Base-by-base conservation (phyloP, 2,329 filamentous ascomycete species). In the Fusarium sacchari region DNA sequence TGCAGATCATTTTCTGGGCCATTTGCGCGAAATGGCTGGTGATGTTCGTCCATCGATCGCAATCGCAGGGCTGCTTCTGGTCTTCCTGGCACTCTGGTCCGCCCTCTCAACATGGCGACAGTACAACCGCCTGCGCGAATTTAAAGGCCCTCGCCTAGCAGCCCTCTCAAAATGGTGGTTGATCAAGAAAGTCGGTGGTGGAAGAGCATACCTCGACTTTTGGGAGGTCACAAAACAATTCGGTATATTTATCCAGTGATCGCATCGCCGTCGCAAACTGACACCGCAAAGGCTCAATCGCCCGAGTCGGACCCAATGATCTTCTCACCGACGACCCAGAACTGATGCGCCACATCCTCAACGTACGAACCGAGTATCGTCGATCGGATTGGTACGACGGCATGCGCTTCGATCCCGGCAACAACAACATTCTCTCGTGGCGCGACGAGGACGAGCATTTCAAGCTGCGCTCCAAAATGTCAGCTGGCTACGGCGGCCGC, bases 401-500 rank as follows among this genome's bases (percentile, higher is more conserved):
- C 3, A 82, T 86, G 73, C 83, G 85, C n/a, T 82, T 91, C 70
- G 84, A 90, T 68, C 85, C 87, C 0, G 82, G 85, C 37, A 81
- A 82, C 44, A 84, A 89, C 68, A 88, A 86, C 59, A 81, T 90
- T 10, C 83, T 89, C 60, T 87, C 86, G 1, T 81, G 84, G 60
- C 82, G 84, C 42, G 82, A 89, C 59, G 85, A 87, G 46, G 82
- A 82, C 20, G 79, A 80, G 52, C 88, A 77, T 52, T 73, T 74
- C 86, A 77, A 79, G 76, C 76, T 86, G 39, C 81, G 84, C 20
- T 82, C 84, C 20, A 87, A 88, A 71, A 85, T 89, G 82, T 83
- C 85, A 10, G 80, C 85, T 6, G 88, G 86, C 71, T 88, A 88
- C 71, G 83, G 85, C 7, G 87, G 87, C 12, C 87, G 87, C 68